Conservation (phyloP, 768 basidiomycete genomes). For the Boletus rubropictus region DNA sequence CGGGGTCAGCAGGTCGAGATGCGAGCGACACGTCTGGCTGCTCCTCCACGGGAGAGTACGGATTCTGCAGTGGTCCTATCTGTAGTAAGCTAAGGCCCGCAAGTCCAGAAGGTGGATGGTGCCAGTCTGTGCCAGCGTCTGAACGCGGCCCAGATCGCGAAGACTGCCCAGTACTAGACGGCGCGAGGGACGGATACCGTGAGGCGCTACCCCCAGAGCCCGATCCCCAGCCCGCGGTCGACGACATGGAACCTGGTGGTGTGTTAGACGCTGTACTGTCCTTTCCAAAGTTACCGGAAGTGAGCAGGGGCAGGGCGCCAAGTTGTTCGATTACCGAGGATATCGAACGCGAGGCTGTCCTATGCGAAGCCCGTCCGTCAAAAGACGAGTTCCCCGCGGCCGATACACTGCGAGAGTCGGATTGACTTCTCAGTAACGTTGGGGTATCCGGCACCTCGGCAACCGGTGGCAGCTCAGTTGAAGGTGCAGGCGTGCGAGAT, state of each 20-base stretch:
- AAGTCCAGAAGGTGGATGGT: slow-evolving; percentile 22
- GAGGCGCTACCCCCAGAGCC: slow-evolving; percentile 15
- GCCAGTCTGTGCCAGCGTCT: slow-evolving; percentile 21
- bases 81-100: slow-evolving; percentile 13
- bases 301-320: slow-evolving; percentile 17
- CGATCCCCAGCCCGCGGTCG: slow-evolving; percentile 11
- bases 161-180: slow-evolving; percentile 13
- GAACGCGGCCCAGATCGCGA: slow-evolving; percentile 7
- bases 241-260: slow-evolving; percentile 13
- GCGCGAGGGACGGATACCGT: slow-evolving; percentile 27
- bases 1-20: background rate
- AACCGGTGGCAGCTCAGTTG: slow-evolving; percentile 15
- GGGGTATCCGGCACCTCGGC: slow-evolving; percentile 13
- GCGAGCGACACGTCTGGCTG: background rate
- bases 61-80: slow-evolving; percentile 14
- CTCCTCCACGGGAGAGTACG: slow-evolving; percentile 20
- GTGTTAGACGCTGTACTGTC: slow-evolving; percentile 10
- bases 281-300: slow-evolving; percentile 27
- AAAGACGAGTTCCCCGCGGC: slow-evolving; percentile 5
- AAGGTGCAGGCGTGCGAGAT: background rate
- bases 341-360: slow-evolving; percentile 4
- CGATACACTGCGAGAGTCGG: slow-evolving; percentile 1
- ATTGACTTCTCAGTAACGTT: background rate
- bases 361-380: slow-evolving; percentile 8
- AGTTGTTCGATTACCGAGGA: slow-evolving; percentile 4